Base-by-base conservation (phyloP, 2,329 filamentous ascomycete genomes). In the Epichloe sp. region DNA sequence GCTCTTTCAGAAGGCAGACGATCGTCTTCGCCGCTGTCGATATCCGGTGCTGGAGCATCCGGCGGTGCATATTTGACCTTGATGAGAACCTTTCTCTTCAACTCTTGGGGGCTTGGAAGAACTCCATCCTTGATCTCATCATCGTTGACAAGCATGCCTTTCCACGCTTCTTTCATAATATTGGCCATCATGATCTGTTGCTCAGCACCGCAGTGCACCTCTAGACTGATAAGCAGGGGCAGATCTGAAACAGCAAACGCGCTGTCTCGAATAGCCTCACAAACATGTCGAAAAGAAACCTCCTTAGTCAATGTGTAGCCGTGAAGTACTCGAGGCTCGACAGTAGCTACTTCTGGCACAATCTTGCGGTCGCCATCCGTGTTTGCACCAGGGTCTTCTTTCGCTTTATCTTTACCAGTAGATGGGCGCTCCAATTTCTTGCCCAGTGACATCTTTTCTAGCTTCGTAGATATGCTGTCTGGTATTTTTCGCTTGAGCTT, bases 171-270 rank as follows among this genome's bases (percentile, higher is more conserved):
- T 55, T 82, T 77, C 81, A 98, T 96, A 60, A 97, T 95, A 54
- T 86, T 77, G 5, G 95, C 89, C 88, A 97, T 96, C 52, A 84
- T 77, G 56, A 86, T 78, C 65, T 98, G 93, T 67, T 98, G 93
- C 52, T 84, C 77, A 0, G 80, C 69, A 55, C 75, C 76, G 56
- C 88, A 89, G 69, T 97, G 93, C 0, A 97, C 88, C 67, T 98
- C 93, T 35, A 98, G 76, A 62, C 88, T 95, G 59, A 96, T 85
- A 53, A 97, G 91, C n/a, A 98, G 73, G 0, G 93, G 93, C 17
- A 95, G 71, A 54, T 91, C 83, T 19, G 79, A 83, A 4, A 74
- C 78, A 3, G 77, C 69, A 60, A 97, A 97, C 1, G 86, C 89
- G 60, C 83, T 79, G 51, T 95, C 80, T 35, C 80, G 75, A 57